These are phyloP conservation scores for Kokia cookei DNA, from an alignment of 441 rosid species.

Conservation along the genomic window DNA sequence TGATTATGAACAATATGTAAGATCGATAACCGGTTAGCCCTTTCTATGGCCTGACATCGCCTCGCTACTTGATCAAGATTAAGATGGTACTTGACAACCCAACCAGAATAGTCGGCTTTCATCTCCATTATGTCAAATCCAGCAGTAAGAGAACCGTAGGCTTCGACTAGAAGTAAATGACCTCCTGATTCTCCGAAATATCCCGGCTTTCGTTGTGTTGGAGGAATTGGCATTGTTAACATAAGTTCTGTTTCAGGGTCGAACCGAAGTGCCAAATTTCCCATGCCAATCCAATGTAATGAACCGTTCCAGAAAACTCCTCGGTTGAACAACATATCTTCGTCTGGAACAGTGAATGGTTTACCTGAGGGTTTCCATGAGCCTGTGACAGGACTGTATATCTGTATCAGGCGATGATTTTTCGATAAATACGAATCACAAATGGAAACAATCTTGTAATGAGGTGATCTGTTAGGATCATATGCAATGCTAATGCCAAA, in stretches of 20 bases:
- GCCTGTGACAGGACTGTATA: conserved; percentile 2
- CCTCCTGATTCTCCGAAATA: conserved; percentile 29
- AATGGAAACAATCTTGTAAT: conserved; percentile 10
- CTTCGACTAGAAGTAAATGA: conserved; percentile 20
- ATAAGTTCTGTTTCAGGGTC: conserved; percentile 4
- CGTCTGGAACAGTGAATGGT: background rate
- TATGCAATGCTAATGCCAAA: conserved; percentile 13
- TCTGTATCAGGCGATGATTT: background rate
- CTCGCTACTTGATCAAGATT: background rate
- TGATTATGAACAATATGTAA: background rate
- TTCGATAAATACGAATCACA: background rate
- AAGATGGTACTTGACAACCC: conserved; percentile 24
- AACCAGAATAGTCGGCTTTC: conserved; percentile 16
- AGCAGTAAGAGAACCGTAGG: background rate
- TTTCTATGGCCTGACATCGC: background rate
- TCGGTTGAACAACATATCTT: conserved; percentile 6
- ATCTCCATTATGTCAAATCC: conserved; percentile 20
- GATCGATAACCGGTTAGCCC: background rate
- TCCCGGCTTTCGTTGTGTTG: conserved; percentile 8
- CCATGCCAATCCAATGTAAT: conserved; percentile 25
- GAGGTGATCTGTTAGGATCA: conserved; percentile 5
- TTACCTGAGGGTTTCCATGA: conserved; percentile 8
- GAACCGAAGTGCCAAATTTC: conserved; percentile 6
- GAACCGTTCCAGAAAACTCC: conserved; percentile 22
- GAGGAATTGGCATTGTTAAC: conserved; percentile 19